phyloP scores from a whole-genome alignment of 2,329 filamentous ascomycete species.

The Zarea fungicola region DNA sequence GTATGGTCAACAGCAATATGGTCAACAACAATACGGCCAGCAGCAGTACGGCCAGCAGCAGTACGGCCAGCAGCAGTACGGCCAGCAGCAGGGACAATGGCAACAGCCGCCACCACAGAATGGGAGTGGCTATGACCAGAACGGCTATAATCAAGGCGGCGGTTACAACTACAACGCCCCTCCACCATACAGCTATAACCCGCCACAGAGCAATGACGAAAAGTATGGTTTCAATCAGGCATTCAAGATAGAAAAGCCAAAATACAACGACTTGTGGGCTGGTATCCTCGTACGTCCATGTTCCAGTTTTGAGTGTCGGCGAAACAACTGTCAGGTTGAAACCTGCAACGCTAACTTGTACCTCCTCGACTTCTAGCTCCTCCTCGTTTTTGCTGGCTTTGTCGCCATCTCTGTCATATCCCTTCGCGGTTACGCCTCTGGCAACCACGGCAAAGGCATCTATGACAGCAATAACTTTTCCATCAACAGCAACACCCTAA shows the following conservation, averaged over 20 bases:
- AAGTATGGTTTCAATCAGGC: slow-evolving; percentile 67
- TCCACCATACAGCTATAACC: slow-evolving; percentile 31
- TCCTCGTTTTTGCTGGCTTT: slow-evolving; percentile 67
- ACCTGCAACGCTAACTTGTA: neutral
- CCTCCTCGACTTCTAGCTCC: slow-evolving; percentile 44
- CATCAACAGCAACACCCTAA: slow-evolving; percentile 77
- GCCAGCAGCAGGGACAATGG: slow-evolving; percentile 25
- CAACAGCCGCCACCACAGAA: slow-evolving; percentile 21
- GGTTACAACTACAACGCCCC: slow-evolving; percentile 25
- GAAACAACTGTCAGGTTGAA: no score
- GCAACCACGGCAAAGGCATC: slow-evolving; percentile 65
- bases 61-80: slow-evolving; percentile 18
- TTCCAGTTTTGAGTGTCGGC: no score
- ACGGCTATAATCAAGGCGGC: slow-evolving; percentile 9
- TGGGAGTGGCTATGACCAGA: slow-evolving; percentile 17
- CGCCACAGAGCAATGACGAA: slow-evolving; percentile 34
- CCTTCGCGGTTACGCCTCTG: slow-evolving; percentile 65
- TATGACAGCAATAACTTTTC: slow-evolving; percentile 65
- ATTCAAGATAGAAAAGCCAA: slow-evolving; percentile 78
- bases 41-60: slow-evolving; percentile 18
- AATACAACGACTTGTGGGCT: slow-evolving; percentile 88
- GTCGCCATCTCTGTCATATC: slow-evolving; percentile 69
- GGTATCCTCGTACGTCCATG: slow-evolving; percentile 58
- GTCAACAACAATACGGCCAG: slow-evolving; percentile 15
- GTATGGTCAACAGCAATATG: slow-evolving; percentile 15